Conservation (phyloP, 371 early-diverging fungal species). For the Saksenaea vasiformis region DNA sequence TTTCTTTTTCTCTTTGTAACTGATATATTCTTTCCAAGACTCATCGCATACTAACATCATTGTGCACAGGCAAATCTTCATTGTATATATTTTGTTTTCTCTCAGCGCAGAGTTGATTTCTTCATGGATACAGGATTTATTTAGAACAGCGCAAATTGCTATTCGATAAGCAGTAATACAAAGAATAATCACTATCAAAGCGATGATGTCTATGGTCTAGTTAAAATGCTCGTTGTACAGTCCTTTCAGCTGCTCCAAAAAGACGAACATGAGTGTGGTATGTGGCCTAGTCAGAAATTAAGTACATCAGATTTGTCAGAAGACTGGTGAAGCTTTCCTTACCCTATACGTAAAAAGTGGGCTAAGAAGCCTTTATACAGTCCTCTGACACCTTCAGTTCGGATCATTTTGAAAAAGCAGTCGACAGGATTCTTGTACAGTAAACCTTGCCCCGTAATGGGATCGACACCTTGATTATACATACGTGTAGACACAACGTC, state of each 20-base stretch:
- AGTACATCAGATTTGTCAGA: neutral
- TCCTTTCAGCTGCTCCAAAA: slow-evolving; percentile 78
- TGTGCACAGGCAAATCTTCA: no score
- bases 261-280: slow-evolving; percentile 92
- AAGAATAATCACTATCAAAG: neutral
- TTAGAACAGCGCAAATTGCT: no score
- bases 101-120: no score
- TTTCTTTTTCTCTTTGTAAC: no score
- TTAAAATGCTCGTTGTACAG: slow-evolving; percentile 33
- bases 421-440: slow-evolving; percentile 82
- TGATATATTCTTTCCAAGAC: no score
- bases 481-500: slow-evolving; percentile 95
- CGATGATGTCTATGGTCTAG: neutral
- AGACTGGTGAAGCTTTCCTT: slow-evolving; percentile 23
- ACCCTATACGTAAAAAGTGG: slow-evolving; percentile 94
- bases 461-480: slow-evolving; percentile 88
- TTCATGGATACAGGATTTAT: no score
- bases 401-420: slow-evolving; percentile 83
- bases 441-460: slow-evolving; percentile 59
- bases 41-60: no score
- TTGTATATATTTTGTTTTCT: no score
- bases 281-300: slow-evolving; percentile 72
- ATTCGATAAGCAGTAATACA: no score
- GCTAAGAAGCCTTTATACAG: slow-evolving; percentile 93
- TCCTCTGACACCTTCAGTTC: slow-evolving; percentile 82